Percentiles rank a stretch among this genome's conserved stretches.
Evolutionary conservation across 176 grass and related monocot species (phyloP).

Genomic region (Bolboschoenus planiculmis): DNA sequence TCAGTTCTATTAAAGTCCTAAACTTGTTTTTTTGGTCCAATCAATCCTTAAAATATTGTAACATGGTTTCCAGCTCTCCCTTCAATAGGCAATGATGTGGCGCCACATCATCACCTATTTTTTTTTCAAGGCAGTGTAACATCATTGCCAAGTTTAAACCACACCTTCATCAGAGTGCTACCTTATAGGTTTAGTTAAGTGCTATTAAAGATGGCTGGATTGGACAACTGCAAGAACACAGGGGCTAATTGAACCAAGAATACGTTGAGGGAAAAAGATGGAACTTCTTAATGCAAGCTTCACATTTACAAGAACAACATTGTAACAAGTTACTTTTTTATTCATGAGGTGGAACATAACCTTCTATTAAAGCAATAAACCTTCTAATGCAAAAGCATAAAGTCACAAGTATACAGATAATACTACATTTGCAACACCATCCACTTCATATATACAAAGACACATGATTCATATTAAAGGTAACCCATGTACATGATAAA

Average conservation of each 20-base stretch:
- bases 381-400: neutral
- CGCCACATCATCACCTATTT: neutral
- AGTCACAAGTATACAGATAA: neutral
- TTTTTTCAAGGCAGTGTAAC: neutral
- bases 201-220: neutral
- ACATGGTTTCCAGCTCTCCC: neutral
- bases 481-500: neutral
- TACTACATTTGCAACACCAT: neutral
- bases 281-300: neutral
- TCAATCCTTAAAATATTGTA: neutral
- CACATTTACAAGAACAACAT: neutral
- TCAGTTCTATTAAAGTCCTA: neutral
- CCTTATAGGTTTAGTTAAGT: neutral
- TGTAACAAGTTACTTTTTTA: neutral
- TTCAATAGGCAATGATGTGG: neutral
- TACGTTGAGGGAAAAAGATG: too few relatives aligned
- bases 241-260: neutral
- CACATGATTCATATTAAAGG: neutral
- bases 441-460: neutral
- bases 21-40: neutral
- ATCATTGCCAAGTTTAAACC: neutral
- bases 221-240: neutral
- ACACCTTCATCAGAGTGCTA: neutral
- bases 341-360: neutral
- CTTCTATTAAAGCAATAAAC: neutral